phyloP scores from a whole-genome alignment of 148 eudicot species.

The Nyssa sinensis region DNA sequence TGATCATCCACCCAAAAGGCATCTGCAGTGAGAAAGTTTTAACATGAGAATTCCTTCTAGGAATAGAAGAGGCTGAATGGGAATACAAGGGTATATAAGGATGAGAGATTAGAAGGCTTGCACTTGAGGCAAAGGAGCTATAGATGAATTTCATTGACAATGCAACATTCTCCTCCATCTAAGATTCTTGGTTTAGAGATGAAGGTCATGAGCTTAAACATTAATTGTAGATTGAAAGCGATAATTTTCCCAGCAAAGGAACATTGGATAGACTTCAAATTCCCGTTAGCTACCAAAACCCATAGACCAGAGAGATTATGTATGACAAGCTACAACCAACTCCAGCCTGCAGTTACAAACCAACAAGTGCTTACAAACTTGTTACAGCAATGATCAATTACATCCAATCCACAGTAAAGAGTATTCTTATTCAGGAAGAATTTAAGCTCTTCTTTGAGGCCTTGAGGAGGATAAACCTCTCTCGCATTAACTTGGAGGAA shows the following conservation, averaged over 20 bases:
- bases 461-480: not conserved
- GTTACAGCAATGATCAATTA: no score
- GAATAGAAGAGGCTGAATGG: no score
- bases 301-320: not conserved
- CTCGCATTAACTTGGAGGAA: conserved; percentile 2
- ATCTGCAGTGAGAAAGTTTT: not conserved
- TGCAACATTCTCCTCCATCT: no score
- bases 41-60: not conserved
- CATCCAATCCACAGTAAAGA: not conserved
- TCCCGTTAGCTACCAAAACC: not conserved
- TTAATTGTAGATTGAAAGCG: no score
- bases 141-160: conserved; percentile 3
- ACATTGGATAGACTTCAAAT: not conserved
- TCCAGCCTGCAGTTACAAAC: not conserved
- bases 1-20: no score
- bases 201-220: no score
- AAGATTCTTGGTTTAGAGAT: not conserved
- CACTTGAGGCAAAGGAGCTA: not conserved
- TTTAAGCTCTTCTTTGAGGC: not conserved
- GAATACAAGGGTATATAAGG: not conserved
- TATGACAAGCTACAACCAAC: not conserved
- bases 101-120: not conserved
- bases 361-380: not conserved
- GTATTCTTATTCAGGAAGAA: not conserved
- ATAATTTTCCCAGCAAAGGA: not conserved